Percentiles rank a stretch among this genome's conserved stretches.
Conservation (phyloP, 2,329 filamentous ascomycete species). For the Verticillium isaacii region DNA sequence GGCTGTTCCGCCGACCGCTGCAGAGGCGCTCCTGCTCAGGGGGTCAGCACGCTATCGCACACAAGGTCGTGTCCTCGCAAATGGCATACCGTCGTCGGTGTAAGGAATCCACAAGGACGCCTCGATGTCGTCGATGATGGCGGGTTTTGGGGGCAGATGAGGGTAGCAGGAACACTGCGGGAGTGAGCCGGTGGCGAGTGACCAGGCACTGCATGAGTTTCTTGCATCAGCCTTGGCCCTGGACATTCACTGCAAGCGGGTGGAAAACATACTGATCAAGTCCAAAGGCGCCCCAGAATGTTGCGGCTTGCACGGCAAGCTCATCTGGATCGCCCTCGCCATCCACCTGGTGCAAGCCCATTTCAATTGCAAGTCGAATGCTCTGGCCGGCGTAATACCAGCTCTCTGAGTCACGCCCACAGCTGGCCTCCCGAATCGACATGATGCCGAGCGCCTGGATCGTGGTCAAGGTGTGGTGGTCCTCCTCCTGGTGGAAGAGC, state of each 20-base stretch:
- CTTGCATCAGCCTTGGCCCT: not conserved
- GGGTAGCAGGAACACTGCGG: constrained; percentile 56
- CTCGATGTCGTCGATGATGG: constrained; percentile 56
- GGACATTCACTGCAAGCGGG: too few species aligned
- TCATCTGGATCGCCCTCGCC: constrained; percentile 51
- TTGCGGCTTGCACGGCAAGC: constrained; percentile 53
- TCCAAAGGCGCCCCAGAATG: constrained; percentile 59
- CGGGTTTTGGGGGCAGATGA: constrained; percentile 53
- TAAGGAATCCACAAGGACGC: constrained; percentile 56
- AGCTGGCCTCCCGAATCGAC: constrained; percentile 70
- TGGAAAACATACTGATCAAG: constrained; percentile 54
- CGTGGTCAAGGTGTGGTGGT: constrained; percentile 62
- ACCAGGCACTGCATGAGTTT: constrained; percentile 50
- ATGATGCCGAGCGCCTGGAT: constrained; percentile 73
- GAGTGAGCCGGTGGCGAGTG: constrained; percentile 56
- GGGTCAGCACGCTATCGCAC: not conserved
- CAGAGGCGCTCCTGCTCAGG: constrained; percentile 40
- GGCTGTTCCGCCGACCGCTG: constrained; percentile 55
- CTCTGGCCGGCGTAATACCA: constrained; percentile 71
- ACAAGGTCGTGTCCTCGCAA: not conserved
- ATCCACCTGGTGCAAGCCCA: constrained; percentile 58
- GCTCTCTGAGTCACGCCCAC: constrained; percentile 66
- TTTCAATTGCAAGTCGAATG: constrained; percentile 66
- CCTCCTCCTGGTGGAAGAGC: constrained; percentile 51
- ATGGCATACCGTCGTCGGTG: constrained; percentile 48